phyloP scores from a whole-genome alignment of 306 rosid genomes.

The Lathyrus aphaca region DNA sequence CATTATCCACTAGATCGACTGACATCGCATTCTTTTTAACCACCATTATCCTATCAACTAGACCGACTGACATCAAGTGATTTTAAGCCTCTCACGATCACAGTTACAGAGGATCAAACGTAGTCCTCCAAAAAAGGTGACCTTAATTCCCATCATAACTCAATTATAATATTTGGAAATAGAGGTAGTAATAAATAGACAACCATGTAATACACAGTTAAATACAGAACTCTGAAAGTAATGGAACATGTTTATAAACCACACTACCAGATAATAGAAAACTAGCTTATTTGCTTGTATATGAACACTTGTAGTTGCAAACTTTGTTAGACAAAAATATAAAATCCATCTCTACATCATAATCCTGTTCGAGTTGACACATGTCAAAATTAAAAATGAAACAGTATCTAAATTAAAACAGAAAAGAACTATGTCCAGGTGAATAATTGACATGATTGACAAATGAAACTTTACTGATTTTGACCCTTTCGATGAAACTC shows the following conservation, averaged over 20 bases:
- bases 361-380: background rate
- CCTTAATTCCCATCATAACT: background rate
- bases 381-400: background rate
- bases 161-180: background rate
- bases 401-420: background rate
- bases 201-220: background rate
- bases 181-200: background rate
- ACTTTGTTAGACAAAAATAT: background rate
- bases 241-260: background rate
- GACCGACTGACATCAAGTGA: no score
- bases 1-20: no score
- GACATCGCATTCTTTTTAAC: no score
- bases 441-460: conserved; percentile 42
- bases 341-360: background rate
- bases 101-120: no score
- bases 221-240: background rate
- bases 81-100: no score
- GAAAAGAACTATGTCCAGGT: conserved; percentile 14
- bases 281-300: background rate
- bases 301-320: background rate
- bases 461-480: conserved; percentile 29
- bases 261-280: background rate
- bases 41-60: no score
- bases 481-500: conserved; percentile 34
- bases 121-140: no score